Conservation (phyloP, 495 filamentous ascomycete genomes). For the Oidiodendron maius region DNA sequence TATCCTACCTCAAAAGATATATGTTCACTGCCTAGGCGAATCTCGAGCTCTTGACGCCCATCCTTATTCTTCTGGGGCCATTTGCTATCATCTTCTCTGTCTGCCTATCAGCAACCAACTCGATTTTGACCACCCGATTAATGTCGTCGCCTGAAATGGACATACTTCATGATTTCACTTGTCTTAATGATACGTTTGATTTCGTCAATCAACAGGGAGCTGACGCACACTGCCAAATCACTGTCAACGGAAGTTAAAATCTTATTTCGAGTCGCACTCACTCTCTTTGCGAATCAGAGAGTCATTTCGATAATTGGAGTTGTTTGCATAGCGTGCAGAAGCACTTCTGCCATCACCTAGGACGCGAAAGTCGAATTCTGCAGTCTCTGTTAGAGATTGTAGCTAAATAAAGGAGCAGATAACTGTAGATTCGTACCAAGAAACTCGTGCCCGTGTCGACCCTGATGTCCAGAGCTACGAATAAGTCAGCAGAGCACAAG, state of each 20-base stretch:
- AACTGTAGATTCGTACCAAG: conserved; percentile 64
- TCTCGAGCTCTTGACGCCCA: conserved; percentile 94
- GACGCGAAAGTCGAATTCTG: conserved; percentile 96
- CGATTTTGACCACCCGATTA: too few relatives aligned
- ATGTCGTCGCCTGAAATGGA: background rate
- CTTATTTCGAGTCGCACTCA: conserved; percentile 39
- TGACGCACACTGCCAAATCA: conserved; percentile 86
- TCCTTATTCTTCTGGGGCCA: conserved; percentile 99
- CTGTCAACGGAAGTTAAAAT: too few relatives aligned
- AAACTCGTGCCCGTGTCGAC: conserved; percentile 98
- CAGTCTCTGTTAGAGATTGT: conserved; percentile 1
- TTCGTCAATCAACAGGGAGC: conserved; percentile 83
- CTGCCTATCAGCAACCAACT: conserved; percentile 3
- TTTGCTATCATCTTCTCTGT: conserved; percentile 95
- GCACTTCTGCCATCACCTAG: conserved; percentile 93
- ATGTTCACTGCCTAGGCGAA: conserved; percentile 88
- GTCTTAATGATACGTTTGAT: conserved; percentile 97
- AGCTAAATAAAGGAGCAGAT: background rate
- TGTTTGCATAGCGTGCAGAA: conserved; percentile 95
- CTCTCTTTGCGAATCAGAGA: conserved; percentile 99
- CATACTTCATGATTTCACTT: conserved; percentile 96
- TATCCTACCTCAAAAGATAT: conserved; percentile 87
- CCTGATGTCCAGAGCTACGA: conserved; percentile 87
- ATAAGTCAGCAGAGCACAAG: conserved; percentile 28
- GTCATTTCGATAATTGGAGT: conserved; percentile 99